Evolutionary conservation across 106 monocot genomes (phyloP).

Genomic region (Allium sativum): DNA sequence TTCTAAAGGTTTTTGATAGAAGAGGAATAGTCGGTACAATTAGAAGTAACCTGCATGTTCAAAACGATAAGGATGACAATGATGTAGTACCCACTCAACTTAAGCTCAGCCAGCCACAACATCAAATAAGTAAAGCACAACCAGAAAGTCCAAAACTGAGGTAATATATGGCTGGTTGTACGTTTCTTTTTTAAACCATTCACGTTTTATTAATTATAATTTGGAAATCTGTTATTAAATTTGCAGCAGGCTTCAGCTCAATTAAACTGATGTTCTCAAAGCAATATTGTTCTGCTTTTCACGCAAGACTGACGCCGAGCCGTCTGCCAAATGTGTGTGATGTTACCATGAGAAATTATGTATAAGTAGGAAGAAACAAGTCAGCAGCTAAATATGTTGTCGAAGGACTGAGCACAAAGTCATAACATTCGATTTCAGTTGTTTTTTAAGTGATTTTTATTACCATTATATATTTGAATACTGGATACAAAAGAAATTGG

Average conservation of each 20-base stretch:
- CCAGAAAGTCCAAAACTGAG: conserved; percentile 22
- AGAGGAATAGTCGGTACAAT: conserved; percentile 9
- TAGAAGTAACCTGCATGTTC: conserved; percentile 11
- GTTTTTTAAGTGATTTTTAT: no score
- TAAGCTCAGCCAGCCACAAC: conserved; percentile 40
- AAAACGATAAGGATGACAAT: conserved; percentile 8
- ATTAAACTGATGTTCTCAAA: background rate
- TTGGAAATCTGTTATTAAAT: background rate
- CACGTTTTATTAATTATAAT: background rate
- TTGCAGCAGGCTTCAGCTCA: conserved; percentile 33
- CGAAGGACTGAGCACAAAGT: no score
- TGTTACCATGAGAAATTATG: no score
- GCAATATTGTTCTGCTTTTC: background rate
- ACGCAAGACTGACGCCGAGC: no score
- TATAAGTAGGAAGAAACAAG: no score
- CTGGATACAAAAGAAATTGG: no score
- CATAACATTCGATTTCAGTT: no score
- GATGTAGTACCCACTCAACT: conserved; percentile 20
- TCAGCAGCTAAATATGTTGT: no score
- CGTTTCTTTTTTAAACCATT: background rate
- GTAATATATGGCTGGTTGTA: conserved; percentile 9
- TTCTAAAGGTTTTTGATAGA: conserved; percentile 29
- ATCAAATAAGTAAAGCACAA: conserved; percentile 18
- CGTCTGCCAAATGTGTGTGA: background rate
- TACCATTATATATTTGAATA: no score